A percentile compares a stretch with the other conserved stretches of the same genome.
Conservation (phyloP, 345 rosid genomes). For the Rhizophora apiculata region DNA sequence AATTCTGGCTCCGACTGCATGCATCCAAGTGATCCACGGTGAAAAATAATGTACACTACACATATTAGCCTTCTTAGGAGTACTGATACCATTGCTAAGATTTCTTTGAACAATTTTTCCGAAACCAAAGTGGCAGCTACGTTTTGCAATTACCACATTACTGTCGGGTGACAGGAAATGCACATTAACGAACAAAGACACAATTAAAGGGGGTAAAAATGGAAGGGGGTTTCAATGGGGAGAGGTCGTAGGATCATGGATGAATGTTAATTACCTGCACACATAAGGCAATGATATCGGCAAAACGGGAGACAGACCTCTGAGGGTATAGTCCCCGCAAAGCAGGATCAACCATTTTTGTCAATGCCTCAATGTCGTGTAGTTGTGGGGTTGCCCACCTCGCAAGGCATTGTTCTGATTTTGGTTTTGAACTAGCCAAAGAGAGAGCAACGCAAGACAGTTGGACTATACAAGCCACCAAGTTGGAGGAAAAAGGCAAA, state of each 20-base stretch:
- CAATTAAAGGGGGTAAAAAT: no score
- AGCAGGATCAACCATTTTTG: slow-evolving; percentile 81
- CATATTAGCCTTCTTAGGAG: no score
- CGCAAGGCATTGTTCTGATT: slow-evolving; percentile 69
- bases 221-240: no score
- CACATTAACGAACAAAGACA: no score
- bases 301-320: slow-evolving; percentile 72
- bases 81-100: no score
- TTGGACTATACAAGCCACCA: not conserved
- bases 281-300: slow-evolving; percentile 75
- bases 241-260: no score
- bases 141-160: no score
- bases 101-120: no score
- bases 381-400: slow-evolving; percentile 81
- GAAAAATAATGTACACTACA: not conserved
- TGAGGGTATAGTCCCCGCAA: slow-evolving; percentile 84
- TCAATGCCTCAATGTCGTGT: slow-evolving; percentile 61
- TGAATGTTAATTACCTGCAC: slow-evolving; percentile 46
- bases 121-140: no score
- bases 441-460: not conserved
- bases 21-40: not conserved
- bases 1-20: slow-evolving; percentile 66
- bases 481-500: not conserved
- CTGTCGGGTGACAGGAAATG: no score
- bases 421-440: slow-evolving; percentile 51